Conservation (phyloP, 495 filamentous ascomycete species). For the Aspergillus incahuasiensis region DNA sequence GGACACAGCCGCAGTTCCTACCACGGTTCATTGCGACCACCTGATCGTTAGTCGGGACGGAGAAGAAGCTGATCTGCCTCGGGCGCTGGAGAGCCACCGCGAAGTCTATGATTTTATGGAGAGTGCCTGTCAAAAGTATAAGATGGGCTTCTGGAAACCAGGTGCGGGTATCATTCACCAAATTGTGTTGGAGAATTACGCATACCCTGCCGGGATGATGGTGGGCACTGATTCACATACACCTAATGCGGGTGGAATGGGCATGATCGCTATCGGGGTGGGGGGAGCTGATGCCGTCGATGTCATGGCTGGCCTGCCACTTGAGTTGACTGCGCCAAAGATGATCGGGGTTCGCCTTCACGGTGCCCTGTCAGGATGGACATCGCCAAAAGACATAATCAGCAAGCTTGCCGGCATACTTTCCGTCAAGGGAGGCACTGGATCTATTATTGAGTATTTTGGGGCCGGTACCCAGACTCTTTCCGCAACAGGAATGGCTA, state of each 20-base stretch:
- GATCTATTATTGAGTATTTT: neutral
- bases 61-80: constrained; percentile 75
- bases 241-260: constrained; percentile 86
- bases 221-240: constrained; percentile 94
- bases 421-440: constrained; percentile 32
- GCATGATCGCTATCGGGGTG: constrained; percentile 85
- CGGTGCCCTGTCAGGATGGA: constrained; percentile 77
- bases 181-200: constrained; percentile 89
- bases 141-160: constrained; percentile 92
- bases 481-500: neutral
- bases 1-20: constrained; percentile 74
- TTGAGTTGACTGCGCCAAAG: constrained; percentile 91
- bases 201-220: constrained; percentile 83
- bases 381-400: constrained; percentile 85
- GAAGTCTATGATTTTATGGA: constrained; percentile 93
- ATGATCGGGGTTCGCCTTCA: constrained; percentile 84
- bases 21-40: constrained; percentile 91
- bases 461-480: neutral
- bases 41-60: constrained; percentile 87
- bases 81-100: constrained; percentile 81
- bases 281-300: constrained; percentile 93
- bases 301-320: constrained; percentile 87
- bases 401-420: constrained; percentile 86
- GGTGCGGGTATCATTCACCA: constrained; percentile 95
- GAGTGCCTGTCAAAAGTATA: constrained; percentile 84